These are phyloP conservation scores for Chondrus crispus DNA, from an alignment of 23 red algal genomes.

Conservation along the genomic window DNA sequence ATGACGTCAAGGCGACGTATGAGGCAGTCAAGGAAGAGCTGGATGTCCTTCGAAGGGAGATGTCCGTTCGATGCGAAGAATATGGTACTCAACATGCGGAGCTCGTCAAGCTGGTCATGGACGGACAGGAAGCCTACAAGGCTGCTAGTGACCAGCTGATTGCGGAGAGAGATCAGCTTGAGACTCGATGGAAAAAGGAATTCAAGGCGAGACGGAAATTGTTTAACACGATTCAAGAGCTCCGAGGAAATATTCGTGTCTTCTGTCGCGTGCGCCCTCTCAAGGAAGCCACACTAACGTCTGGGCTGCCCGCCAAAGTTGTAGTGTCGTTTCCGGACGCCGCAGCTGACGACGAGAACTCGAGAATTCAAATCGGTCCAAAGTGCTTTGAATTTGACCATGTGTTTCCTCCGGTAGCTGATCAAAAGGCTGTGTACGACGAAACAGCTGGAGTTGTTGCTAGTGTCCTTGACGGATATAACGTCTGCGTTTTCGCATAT, in stretches of 20 bases:
- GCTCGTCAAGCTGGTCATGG: conserved; percentile 42
- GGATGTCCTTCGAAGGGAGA: background rate
- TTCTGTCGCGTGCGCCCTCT: conserved; percentile 90
- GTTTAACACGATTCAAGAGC: conserved; percentile 92
- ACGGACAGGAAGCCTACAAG: conserved; percentile 28
- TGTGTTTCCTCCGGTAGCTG: conserved; percentile 61
- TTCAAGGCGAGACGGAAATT: conserved; percentile 80
- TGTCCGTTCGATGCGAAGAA: conserved; percentile 42
- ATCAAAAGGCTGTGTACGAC: conserved; percentile 77
- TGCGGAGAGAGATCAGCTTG: conserved; percentile 29
- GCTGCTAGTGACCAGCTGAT: conserved; percentile 16
- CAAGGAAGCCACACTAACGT: background rate
- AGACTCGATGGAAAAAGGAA: conserved; percentile 63
- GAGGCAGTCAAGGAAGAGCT: conserved; percentile 30
- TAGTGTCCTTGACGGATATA: conserved; percentile 89
- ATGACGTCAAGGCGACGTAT: conserved; percentile 5
- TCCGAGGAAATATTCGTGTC: conserved; percentile 97
- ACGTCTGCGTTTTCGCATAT: conserved; percentile 99
- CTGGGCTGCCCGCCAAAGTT: background rate
- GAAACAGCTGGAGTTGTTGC: conserved; percentile 86
- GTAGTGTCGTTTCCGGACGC: conserved; percentile 38
- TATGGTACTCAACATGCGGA: conserved; percentile 32
- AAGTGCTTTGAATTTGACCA: conserved; percentile 92
- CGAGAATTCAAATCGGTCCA: conserved; percentile 10
- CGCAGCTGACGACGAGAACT: conserved; percentile 28